Base-by-base conservation (phyloP, 441 rosid species). In the Isatis lusitanica region DNA sequence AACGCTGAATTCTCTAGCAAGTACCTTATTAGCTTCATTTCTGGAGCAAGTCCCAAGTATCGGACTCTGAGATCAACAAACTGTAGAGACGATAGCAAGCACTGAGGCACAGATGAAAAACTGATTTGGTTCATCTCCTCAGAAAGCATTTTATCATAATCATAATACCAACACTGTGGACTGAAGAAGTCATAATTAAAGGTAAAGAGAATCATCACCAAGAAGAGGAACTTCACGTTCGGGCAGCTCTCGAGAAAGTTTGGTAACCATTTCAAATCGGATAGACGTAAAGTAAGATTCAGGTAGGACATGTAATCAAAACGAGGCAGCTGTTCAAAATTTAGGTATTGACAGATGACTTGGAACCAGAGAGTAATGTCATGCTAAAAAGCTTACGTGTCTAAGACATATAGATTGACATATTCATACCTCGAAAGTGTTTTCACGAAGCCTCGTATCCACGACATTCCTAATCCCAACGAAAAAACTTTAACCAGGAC, bases 211-310 rank as follows among this genome's bases (percentile, higher is more conserved):
- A n/a, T n/a, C 38, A 28, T 39, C 31, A 68, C 42, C 42, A 68
- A 56, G 42, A 12, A 6, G 13, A 68, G 18, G 7, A 31, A 55
- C 17, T 55, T 68, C 31, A 68, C 8, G 13, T 68, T 40, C 1
- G 42, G 63, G 63, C 53, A 55, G 40, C 63, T 15, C 28, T 52
- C 63, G 16, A 53, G 72, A 68, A 68, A 40, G 0, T 18, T 68
- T 28, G 52, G 17, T 30, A 68, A 26, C 12, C 39, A 38, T 2
- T 55, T 8, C 36, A 68, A 5, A 28, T 42, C 11, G 16, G 42
- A 40, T 28, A 24, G 13, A 53, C 53, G 26, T 47, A 5, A 6
- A 53, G 30, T 11, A 16, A 12, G 42, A 30, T 2, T 2, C 13
- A 68, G 11, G 6, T 13, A 0, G 43, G 72, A 55, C 72, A 68